Conservation (phyloP, 805 yeast species). For the Candida succiphila region DNA sequence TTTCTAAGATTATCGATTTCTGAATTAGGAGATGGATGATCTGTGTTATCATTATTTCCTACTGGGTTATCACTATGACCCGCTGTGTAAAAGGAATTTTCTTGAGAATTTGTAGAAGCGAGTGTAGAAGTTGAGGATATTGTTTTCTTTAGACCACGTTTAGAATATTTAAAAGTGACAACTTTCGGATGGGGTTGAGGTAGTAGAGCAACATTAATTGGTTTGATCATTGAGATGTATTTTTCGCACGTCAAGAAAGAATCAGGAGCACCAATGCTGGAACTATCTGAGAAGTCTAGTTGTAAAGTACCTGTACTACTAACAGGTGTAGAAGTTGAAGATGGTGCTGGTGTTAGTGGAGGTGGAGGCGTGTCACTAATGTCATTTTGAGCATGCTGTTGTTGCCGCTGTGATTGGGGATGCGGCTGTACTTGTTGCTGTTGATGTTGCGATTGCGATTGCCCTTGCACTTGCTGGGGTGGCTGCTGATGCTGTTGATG, state of each 20-base stretch:
- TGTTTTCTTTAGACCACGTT: slow-evolving; percentile 24
- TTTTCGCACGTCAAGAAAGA: slow-evolving; percentile 41
- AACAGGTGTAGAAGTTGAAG: slow-evolving; percentile 3
- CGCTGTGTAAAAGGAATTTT: not conserved
- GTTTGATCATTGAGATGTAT: slow-evolving; percentile 51
- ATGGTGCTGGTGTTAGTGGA: not conserved
- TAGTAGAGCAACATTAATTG: slow-evolving; percentile 60
- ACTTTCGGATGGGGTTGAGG: slow-evolving; percentile 60
- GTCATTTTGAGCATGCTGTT: too few species aligned
- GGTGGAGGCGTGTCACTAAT: too few species aligned
- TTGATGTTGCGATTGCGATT: not conserved
- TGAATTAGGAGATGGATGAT: not conserved
- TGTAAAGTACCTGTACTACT: slow-evolving; percentile 1
- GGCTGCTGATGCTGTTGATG: slow-evolving; percentile 12
- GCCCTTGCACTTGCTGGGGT: not conserved
- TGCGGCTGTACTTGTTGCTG: too few species aligned
- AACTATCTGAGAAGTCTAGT: slow-evolving; percentile 2
- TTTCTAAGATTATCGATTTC: not conserved
- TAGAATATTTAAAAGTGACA: slow-evolving; percentile 46
- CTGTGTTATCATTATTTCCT: not conserved
- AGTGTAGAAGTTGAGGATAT: slow-evolving; percentile 31
- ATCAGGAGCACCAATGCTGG: slow-evolving; percentile 4
- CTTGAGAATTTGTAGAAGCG: slow-evolving; percentile 14
- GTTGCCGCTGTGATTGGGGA: too few species aligned
- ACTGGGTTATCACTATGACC: not conserved